Evolutionary conservation across 345 rosid genomes (phyloP).

Genomic region (Reutealis trisperma): DNA sequence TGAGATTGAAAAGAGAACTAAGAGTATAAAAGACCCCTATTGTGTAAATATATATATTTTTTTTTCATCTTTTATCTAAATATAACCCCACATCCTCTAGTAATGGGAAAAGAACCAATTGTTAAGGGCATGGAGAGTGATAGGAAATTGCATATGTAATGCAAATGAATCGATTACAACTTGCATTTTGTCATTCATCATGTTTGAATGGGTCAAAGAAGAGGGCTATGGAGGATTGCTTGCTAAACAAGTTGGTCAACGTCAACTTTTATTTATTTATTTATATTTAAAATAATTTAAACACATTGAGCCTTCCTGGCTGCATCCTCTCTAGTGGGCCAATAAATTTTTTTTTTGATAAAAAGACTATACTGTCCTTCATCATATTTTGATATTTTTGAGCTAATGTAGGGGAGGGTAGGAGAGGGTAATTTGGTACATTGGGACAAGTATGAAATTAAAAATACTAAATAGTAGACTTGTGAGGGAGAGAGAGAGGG

Average conservation of each 20-base stretch:
- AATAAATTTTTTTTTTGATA: not conserved
- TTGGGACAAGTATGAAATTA: not conserved
- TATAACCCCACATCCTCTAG: not conserved
- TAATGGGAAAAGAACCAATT: not conserved
- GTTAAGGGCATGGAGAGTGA: not conserved
- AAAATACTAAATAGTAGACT: too few relatives aligned
- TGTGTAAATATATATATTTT: too few relatives aligned
- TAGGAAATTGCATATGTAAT: not conserved
- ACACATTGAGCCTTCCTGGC: not conserved
- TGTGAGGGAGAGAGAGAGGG: too few relatives aligned
- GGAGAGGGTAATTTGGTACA: not conserved
- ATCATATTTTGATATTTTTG: not conserved
- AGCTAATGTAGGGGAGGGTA: too few relatives aligned
- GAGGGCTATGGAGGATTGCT: slow-evolving; percentile 1
- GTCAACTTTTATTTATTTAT: slow-evolving; percentile 6
- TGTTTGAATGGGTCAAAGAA: slow-evolving; percentile 21
- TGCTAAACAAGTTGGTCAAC: slow-evolving; percentile 20
- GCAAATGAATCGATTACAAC: too few relatives aligned
- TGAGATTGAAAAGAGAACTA: not conserved
- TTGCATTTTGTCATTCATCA: not conserved
- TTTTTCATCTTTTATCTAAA: too few relatives aligned
- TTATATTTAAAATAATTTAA: too few relatives aligned
- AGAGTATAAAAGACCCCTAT: too few relatives aligned
- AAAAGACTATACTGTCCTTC: not conserved
- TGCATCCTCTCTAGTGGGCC: not conserved